Percentiles rank a stretch among this genome's conserved stretches.
Evolutionary conservation across 345 rosid genomes (phyloP).

Genomic region (Odontarrhena argentea): DNA sequence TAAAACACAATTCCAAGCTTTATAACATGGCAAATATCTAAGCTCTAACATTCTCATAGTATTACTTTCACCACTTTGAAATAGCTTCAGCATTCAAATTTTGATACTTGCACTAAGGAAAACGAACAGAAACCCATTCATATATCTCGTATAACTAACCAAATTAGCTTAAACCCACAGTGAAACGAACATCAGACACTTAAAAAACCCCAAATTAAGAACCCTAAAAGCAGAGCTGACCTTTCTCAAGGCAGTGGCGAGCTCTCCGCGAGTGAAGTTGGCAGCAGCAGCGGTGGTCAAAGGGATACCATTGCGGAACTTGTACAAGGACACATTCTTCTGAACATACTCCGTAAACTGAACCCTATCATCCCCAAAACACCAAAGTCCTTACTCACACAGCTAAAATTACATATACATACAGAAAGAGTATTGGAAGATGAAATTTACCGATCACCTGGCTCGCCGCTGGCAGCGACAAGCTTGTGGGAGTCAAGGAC

Average conservation of each 20-base stretch:
- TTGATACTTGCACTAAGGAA: too few relatives aligned
- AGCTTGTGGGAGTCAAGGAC: slow-evolving; percentile 92
- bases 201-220: neutral
- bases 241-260: slow-evolving; percentile 95
- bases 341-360: slow-evolving; percentile 96
- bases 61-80: too few relatives aligned
- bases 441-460: slow-evolving; percentile 75
- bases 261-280: slow-evolving; percentile 90
- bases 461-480: slow-evolving; percentile 93
- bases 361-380: slow-evolving; percentile 48
- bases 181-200: too few relatives aligned
- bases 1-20: too few relatives aligned
- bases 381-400: too few relatives aligned
- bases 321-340: slow-evolving; percentile 93
- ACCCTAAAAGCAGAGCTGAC: slow-evolving; percentile 41
- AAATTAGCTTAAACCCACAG: too few relatives aligned
- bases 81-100: too few relatives aligned
- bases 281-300: slow-evolving; percentile 91
- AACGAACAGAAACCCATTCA: too few relatives aligned
- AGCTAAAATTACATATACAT: neutral
- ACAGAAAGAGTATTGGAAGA: neutral
- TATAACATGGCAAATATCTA: too few relatives aligned
- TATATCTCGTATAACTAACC: too few relatives aligned
- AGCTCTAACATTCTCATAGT: too few relatives aligned
- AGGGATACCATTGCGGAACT: slow-evolving; percentile 91